Evolutionary conservation across 2,329 filamentous ascomycete genomes (phyloP).

Genomic region (Monosporascus sp.): DNA sequence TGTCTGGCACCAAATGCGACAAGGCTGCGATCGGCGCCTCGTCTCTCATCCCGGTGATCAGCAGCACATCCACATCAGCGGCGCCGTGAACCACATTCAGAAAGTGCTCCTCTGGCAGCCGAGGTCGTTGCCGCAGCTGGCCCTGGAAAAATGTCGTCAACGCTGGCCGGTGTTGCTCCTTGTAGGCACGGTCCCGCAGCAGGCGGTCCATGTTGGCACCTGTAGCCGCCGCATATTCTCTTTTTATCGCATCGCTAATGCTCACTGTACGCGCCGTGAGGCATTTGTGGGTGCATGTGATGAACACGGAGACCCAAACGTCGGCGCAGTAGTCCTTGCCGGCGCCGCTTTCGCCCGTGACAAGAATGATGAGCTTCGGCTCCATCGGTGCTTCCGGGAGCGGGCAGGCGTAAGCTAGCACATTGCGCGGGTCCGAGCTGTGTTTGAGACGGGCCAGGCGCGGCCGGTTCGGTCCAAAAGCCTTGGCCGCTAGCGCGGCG

Average conservation of each 20-base stretch:
- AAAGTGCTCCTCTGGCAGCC: constrained; percentile 48
- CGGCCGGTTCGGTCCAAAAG: constrained; percentile 51
- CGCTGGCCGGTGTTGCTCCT: constrained; percentile 52
- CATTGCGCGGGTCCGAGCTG: constrained; percentile 40
- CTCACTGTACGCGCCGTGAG: constrained; percentile 40
- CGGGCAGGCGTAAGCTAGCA: constrained; percentile 51
- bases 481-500: constrained; percentile 40
- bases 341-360: constrained; percentile 48
- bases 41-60: constrained; percentile 62
- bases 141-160: constrained; percentile 48
- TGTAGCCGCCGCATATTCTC: constrained; percentile 46
- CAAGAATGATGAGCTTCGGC: constrained; percentile 49
- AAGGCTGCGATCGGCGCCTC: constrained; percentile 49
- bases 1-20: constrained; percentile 49
- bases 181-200: constrained; percentile 52
- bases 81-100: constrained; percentile 37
- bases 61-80: constrained; percentile 45
- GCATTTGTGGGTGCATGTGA: constrained; percentile 12
- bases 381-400: constrained; percentile 33
- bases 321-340: constrained; percentile 59
- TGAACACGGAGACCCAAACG: constrained; percentile 44
- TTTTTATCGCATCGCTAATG: constrained; percentile 55
- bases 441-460: constrained; percentile 49
- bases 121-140: constrained; percentile 38
- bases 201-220: constrained; percentile 45